These are phyloP conservation scores for Sporothrix phasma DNA, from an alignment of 2,329 filamentous ascomycete species.

Conservation along the genomic window DNA sequence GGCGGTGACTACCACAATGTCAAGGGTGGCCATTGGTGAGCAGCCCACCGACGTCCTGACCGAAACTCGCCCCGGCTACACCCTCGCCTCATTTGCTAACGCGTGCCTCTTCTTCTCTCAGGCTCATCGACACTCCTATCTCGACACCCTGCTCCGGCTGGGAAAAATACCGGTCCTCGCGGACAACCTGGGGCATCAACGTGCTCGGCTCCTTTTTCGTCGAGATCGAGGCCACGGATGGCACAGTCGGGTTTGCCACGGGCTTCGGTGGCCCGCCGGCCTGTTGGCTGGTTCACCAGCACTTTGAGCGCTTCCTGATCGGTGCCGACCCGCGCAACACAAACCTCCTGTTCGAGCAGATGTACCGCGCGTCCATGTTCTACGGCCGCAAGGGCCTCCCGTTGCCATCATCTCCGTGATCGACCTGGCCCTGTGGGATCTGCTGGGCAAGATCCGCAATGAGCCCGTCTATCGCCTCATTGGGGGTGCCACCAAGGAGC, in stretches of 20 bases:
- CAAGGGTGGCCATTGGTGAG: constrained; percentile 57
- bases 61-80: not conserved
- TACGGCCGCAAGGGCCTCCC: constrained; percentile 86
- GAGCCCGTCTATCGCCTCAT: constrained; percentile 94
- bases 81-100: not conserved
- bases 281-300: constrained; percentile 87
- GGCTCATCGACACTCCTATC: constrained; percentile 86
- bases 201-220: constrained; percentile 86
- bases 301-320: constrained; percentile 86
- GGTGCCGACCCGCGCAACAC: constrained; percentile 84
- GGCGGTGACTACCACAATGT: constrained; percentile 92
- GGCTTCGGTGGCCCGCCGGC: constrained; percentile 89
- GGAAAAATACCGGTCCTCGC: constrained; percentile 76
- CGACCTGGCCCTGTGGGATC: constrained; percentile 85
- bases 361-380: constrained; percentile 95
- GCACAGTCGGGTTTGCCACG: constrained; percentile 87
- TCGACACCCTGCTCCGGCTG: constrained; percentile 87
- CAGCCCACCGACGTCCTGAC: not conserved
- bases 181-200: constrained; percentile 93
- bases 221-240: constrained; percentile 79
- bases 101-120: constrained; percentile 28
- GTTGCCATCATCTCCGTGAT: constrained; percentile 90
- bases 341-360: constrained; percentile 87
- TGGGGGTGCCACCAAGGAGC: constrained; percentile 75
- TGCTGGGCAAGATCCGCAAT: constrained; percentile 80